These are phyloP conservation scores for Ceratobasidium sp. DNA, from an alignment of 1,284 basidiomycete species.

Conservation along the genomic window DNA sequence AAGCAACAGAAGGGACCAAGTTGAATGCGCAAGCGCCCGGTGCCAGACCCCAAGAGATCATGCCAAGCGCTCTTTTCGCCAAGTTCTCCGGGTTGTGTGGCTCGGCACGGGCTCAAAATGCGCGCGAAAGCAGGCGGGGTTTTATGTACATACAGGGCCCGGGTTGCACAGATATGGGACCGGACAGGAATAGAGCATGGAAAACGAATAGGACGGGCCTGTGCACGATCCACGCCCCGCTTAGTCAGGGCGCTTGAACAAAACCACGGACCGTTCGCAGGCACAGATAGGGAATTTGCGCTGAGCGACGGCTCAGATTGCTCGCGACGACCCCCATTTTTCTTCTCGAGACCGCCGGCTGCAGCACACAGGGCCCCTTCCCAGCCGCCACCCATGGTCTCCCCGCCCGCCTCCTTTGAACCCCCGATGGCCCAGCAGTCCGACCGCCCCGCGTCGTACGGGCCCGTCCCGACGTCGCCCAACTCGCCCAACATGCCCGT, in stretches of 20 bases:
- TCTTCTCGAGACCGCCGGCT: conserved; percentile 3
- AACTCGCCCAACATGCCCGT: not conserved
- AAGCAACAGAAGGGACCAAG: not conserved
- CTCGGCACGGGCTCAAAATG: not conserved
- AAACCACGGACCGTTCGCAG: not conserved
- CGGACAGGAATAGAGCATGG: not conserved
- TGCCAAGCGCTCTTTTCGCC: not conserved
- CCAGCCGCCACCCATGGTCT: conserved; percentile 6
- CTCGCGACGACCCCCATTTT: conserved; percentile 15
- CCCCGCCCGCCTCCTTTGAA: conserved; percentile 22
- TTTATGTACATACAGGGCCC: not conserved
- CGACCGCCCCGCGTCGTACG: conserved; percentile 8
- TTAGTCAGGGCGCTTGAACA: not conserved
- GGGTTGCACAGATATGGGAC: not conserved
- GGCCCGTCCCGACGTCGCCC: conserved; percentile 32
- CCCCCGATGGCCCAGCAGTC: conserved; percentile 17
- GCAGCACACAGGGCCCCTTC: not conserved
- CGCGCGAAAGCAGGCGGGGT: not conserved
- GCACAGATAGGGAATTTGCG: conserved; percentile 4
- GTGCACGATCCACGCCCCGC: conserved; percentile 5
- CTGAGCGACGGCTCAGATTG: conserved; percentile 5
- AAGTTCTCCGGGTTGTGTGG: not conserved
- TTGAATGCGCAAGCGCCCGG: not conserved
- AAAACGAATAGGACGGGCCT: not conserved
- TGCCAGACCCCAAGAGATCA: not conserved